Base-by-base conservation (phyloP, 2,329 filamentous ascomycete species). In the Tolypocladium cylindrosporum region DNA sequence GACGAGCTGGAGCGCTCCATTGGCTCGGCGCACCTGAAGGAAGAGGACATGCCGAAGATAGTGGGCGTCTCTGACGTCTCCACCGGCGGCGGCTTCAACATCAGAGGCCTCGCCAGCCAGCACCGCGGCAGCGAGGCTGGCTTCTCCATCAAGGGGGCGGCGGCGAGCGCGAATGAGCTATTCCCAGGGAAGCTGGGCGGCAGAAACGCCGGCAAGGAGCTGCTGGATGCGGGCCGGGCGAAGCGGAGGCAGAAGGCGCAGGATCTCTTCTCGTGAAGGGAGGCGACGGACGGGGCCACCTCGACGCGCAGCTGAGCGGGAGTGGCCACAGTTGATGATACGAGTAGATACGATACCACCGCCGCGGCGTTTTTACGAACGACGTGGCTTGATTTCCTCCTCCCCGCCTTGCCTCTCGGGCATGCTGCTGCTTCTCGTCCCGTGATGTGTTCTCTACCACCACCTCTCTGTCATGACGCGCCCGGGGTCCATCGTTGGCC, bases 171-270 rank as follows among this genome's bases (percentile, higher is more conserved):
- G 66, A 86, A 82, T 62, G 88, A 91, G 69, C 70, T 91, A 24
- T 91, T 91, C 64, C 88, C 88, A 0, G 78, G 78, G 19, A 87
- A 84, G 62, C 81, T 84, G 51, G 77, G 75, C 34, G 62, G 61
- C n/a, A 61, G 56, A 48, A 89, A 90, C 66, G 72, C 79, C 2
- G 84, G 83, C 55, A 90, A 89, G 71, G 88, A 91, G 67, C 71
- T 90, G 19, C 89, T 91, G 65, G 59, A 84, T 75, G 61, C 66
- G 84, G 34, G 63, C 31, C 63, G 66, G 54, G 56, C 69, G 62
- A 62, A 89, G 88, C 69, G 71, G 61, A 81, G 89, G 62, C 83
- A 87, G 64, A 85, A 78, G 67, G 89, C 89, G 0, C 86, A 90
- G 65, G 89, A 92, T 72, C 75, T 89, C 62, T 92, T 91, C 68